Evolutionary conservation across 108 stramenopile genomes (phyloP).

Genomic region (Discostella stelligeroides): DNA sequence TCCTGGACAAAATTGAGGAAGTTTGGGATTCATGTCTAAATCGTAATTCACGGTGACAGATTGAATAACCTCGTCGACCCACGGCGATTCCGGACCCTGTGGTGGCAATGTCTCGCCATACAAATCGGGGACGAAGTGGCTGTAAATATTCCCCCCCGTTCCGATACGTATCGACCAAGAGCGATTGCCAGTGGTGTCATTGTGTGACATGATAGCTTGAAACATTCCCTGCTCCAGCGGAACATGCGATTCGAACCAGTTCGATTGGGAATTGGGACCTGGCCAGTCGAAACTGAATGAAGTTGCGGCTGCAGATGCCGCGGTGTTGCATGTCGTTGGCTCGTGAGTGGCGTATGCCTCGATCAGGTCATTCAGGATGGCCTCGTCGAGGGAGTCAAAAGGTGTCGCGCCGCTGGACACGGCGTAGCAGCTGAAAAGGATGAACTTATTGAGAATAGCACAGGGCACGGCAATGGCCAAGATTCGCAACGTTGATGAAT

Average conservation of each 20-base stretch:
- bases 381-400: neutral
- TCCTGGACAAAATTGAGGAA: neutral
- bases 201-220: conserved; percentile 22
- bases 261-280: conserved; percentile 9
- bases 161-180: conserved; percentile 35
- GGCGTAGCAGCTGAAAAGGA: too few relatives aligned
- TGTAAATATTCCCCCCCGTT: conserved; percentile 28
- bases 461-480: neutral
- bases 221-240: conserved; percentile 14
- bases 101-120: conserved; percentile 38
- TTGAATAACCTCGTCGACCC: conserved; percentile 33
- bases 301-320: conserved; percentile 1
- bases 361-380: neutral
- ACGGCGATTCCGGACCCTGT: conserved; percentile 20
- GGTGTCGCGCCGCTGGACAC: neutral
- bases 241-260: conserved; percentile 4
- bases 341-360: neutral
- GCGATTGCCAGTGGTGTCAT: conserved; percentile 2
- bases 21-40: conserved; percentile 6
- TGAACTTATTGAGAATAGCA: too few relatives aligned
- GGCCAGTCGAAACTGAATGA: conserved; percentile 32
- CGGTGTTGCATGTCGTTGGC: neutral
- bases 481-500: too few relatives aligned
- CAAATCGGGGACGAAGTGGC: conserved; percentile 1
- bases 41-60: conserved; percentile 10